A percentile compares a stretch with the other conserved stretches of the same genome.
phyloP scores from a whole-genome alignment of 2,329 filamentous ascomycete species.

The Fusarium zealandicum region DNA sequence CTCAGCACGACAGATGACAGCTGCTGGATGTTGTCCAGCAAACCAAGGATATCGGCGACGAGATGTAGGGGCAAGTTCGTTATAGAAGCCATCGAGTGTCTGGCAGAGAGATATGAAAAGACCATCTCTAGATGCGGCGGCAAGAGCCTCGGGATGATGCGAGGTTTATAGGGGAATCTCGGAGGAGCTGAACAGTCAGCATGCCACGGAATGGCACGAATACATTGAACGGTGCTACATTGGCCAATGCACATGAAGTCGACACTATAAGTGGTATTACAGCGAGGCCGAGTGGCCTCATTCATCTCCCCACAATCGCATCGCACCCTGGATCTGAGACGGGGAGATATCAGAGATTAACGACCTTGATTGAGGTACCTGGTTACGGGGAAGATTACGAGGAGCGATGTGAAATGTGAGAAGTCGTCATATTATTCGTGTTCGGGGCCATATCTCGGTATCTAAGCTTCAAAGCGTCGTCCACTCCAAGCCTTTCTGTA shows the following conservation, averaged over 20 bases:
- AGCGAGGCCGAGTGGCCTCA: constrained; percentile 27
- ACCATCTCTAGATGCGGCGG: not conserved
- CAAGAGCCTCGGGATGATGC: not conserved
- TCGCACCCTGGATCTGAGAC: constrained; percentile 11
- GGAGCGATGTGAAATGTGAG: constrained; percentile 2
- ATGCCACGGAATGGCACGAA: constrained; percentile 23
- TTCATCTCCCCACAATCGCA: constrained; percentile 36
- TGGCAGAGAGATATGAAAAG: not conserved
- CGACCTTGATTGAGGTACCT: not conserved
- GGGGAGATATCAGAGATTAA: constrained; percentile 11
- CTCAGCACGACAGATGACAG: constrained; percentile 31
- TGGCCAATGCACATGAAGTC: constrained; percentile 25
- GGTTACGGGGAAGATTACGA: not conserved
- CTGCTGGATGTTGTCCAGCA: constrained; percentile 26
- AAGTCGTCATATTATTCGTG: not conserved
- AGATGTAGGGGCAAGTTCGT: constrained; percentile 35
- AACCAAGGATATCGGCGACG: constrained; percentile 31
- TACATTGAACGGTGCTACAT: constrained; percentile 17
- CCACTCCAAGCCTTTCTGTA: constrained; percentile 1
- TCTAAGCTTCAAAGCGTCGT: not conserved
- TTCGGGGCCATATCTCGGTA: constrained; percentile 6
- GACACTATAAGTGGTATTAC: constrained; percentile 18
- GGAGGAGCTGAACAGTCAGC: not conserved
- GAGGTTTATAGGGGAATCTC: constrained; percentile 4
- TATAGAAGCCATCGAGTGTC: constrained; percentile 27